Base-by-base conservation (phyloP, 1,284 basidiomycete genomes). In the Ceratobasidium sp. region DNA sequence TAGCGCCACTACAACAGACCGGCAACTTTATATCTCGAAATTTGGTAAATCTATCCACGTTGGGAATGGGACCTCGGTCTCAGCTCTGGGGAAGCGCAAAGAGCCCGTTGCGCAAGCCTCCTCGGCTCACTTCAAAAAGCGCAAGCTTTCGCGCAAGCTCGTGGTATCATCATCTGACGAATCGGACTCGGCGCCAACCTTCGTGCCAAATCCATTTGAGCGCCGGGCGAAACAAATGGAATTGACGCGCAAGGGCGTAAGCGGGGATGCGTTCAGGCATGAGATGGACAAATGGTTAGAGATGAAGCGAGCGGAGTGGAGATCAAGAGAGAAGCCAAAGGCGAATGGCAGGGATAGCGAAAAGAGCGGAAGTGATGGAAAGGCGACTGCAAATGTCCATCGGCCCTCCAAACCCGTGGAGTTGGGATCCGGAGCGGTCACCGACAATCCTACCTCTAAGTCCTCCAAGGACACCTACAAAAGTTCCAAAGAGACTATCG, bases 261-360 rank as follows among this genome's bases (percentile, higher is more conserved):
- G 24, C 22, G 66, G 66, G 5, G 66, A 69, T 2, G 51, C 66
- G 22, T 69, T 69, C 31, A 22, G 53, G n/a, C 22, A 24, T 9
- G 66, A 69, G 66, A 69, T 69, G 66, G 53, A 69, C 6, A 69
- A 58, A 31, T 69, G 66, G 66, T 11, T 43, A 7, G 53, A 69
- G 8, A 7, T n/a, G 39, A 69, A 69, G 37, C 29, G 51, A 16
- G 22, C 51, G 31, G 66, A 69, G 31, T 69, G 66, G 66, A 69
- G 24, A 37, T 11, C 48, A 16, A 31, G 53, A 29, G 29, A 54
- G n/a, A 66, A 54, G 53, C 31, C 16, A 34, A 54, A 41, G 66
- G 39, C 24, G 7, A 54, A 69, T 16, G 29, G 37, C 7, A 22
- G 41, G 39, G 34, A 69, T 4, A 46, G 34, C 31, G 66, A 58